Conservation (phyloP, 73 alveolate species). For the Symbiodinium pilosum region DNA sequence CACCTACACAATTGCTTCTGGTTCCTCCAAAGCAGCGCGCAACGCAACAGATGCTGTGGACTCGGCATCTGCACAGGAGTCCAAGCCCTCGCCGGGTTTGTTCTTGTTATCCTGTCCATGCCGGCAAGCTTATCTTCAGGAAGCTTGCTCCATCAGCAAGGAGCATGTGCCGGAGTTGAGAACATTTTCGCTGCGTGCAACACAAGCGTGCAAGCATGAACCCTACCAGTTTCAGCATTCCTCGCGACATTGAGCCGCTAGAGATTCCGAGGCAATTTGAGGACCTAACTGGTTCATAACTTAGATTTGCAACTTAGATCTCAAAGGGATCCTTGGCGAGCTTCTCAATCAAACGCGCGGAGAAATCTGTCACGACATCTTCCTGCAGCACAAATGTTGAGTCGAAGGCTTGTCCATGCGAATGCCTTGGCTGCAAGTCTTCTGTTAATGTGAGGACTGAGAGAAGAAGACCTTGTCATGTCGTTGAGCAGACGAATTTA, state of each 20-base stretch:
- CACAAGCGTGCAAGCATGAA: not conserved
- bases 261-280: not conserved
- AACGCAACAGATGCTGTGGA: no score
- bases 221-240: no score
- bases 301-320: not conserved
- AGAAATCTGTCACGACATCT: conserved; percentile 76
- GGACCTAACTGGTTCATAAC: not conserved
- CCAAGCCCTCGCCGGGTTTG: conserved; percentile 86
- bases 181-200: not conserved
- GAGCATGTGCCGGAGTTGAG: not conserved
- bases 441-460: no score
- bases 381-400: no score
- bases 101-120: conserved; percentile 29
- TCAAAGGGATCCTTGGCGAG: conserved; percentile 36
- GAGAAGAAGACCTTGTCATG: not conserved
- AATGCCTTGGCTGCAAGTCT: not conserved
- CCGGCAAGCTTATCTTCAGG: not conserved
- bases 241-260: not conserved
- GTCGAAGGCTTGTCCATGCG: not conserved
- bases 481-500: not conserved
- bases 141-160: not conserved
- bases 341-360: conserved; percentile 87
- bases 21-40: not conserved
- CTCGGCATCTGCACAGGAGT: conserved; percentile 62
- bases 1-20: not conserved